Evolutionary conservation across 2,329 filamentous ascomycete species (phyloP), one percentile per base, ranked within the genome.

Genomic region (Thelonectria olida): DNA sequence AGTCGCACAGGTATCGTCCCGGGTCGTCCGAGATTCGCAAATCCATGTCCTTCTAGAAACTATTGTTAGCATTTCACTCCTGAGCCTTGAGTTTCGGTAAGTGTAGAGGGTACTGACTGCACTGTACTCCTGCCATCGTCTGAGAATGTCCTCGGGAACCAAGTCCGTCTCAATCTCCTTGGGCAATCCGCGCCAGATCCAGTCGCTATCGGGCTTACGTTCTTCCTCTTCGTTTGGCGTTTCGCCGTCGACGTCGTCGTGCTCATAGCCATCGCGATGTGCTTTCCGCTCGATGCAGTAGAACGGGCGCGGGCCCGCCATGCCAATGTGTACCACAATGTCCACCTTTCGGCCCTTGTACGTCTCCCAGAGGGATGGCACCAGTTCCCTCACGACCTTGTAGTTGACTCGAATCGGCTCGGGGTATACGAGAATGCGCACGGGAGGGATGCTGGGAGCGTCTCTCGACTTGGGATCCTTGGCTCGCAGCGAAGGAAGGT

Each of bases 1-100:
- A 94, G 73, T 94, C 91, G 76, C 91, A 94, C 15, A 93, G 80
- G 74, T 90, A 94, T 19, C 84, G 84, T 3, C 91, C 91, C 0
- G 91, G 87, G 66, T 94, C 89, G 42, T 88, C 84, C 0, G 90
- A 92, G 38, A 91, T 79, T 28, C 86, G 82, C 7, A 88, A 74
- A 63, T 84, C 81, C 50, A 76, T 65, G 44, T 78, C 73, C 42
- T 74, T 69, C 81, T 80, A 55, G 8, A 28, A 13, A 17, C 6
- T 61, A 54, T 62, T 3, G 39, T 69, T 49, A 68, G 66, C 58
- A 49, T 44, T 13, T 25, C 15, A 15, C 1, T 7, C 5, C 20
- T 17, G 17, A 31, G 23, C 19, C 36, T 7, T 19, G 28, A 13
- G 20, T 13, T 34, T 19, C 19, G 5, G 12, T 20, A 17, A 15